phyloP scores from a whole-genome alignment of 2,329 filamentous ascomycete genomes.

The Periconia sp. region DNA sequence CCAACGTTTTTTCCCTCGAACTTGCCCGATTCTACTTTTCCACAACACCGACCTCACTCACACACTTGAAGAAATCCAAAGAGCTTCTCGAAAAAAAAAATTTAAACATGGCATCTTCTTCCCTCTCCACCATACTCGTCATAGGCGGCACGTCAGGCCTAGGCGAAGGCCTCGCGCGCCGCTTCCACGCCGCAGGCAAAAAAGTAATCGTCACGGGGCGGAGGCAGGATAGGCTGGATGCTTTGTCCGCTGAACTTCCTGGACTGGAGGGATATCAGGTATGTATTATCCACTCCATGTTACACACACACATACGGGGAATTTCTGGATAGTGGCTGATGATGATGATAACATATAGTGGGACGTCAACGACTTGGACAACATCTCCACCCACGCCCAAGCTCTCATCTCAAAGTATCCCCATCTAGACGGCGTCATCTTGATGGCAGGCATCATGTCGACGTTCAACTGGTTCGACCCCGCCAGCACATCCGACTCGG shows the following conservation, averaged over 20 bases:
- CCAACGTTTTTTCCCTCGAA: no score
- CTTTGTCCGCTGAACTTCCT: neutral
- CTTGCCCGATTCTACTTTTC: no score
- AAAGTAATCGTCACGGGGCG: constrained; percentile 45
- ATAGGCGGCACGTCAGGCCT: constrained; percentile 59
- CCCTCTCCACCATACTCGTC: constrained; percentile 30
- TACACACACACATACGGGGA: neutral
- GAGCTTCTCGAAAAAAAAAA: no score
- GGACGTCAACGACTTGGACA: constrained; percentile 7
- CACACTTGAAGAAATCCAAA: no score
- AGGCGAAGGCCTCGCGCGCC: constrained; percentile 56
- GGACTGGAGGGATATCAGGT: constrained; percentile 7
- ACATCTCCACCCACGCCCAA: neutral
- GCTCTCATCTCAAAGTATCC: constrained; percentile 2
- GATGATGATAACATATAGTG: neutral
- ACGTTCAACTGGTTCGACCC: constrained; percentile 10
- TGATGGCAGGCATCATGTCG: constrained; percentile 12
- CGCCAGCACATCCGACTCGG: neutral
- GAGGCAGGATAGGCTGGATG: neutral
- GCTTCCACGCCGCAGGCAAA: constrained; percentile 53
- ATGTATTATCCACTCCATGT: neutral
- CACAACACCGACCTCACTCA: no score
- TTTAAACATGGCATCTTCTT: constrained; percentile 2
- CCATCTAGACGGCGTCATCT: constrained; percentile 7
- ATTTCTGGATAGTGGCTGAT: neutral